Evolutionary conservation across 768 basidiomycete species (phyloP), one percentile per base, ranked within the genome.

Genomic region (Lyophyllum decastes): DNA sequence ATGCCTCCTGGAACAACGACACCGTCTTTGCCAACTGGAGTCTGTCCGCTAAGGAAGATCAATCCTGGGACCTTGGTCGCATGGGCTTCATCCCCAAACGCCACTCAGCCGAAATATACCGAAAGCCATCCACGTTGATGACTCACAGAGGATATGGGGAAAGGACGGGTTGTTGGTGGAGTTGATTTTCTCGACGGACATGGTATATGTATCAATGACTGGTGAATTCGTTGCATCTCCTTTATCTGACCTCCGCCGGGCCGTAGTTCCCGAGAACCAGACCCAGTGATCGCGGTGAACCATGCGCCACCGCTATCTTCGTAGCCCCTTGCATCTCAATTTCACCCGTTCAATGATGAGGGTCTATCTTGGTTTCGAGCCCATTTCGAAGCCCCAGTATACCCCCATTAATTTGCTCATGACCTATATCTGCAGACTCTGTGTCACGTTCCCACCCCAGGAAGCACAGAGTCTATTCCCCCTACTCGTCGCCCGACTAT

Each of bases 41-140:
- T 80, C 66, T 85, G 84, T 4, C 84, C 86, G 58, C 83, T 86
- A 40, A 86, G 71, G 67, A 86, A 87, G 58, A 86, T 79, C 48
- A 87, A 67, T 6, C 84, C 84, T 1, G 82, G 78, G 12, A 80
- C 74, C 66, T 85, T 86, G 14, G 79, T 80, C 16, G 81, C 82
- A 72, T 84, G 83, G 12, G 83, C 83, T 84, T 61, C 24, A 50
- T 10, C 21, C 47, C 33, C 53, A 43, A 33, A 30, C 30, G 17
- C 19, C 16, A 17, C 27, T 30, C 49, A 45, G 11, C 27, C 45
- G 44, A 27, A 16, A 35, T 34, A 48, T 45, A 60, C 48, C 52
- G 58, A 61, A 57, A 33, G 60, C 58, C 62, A 63, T 40, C 49
- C 22, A 52, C 25, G 17, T 7, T n/a, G 55, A 56, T 41, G 50